Evolutionary conservation across 768 basidiomycete genomes (phyloP).

Genomic region (Mrakia hoshinonis): DNA sequence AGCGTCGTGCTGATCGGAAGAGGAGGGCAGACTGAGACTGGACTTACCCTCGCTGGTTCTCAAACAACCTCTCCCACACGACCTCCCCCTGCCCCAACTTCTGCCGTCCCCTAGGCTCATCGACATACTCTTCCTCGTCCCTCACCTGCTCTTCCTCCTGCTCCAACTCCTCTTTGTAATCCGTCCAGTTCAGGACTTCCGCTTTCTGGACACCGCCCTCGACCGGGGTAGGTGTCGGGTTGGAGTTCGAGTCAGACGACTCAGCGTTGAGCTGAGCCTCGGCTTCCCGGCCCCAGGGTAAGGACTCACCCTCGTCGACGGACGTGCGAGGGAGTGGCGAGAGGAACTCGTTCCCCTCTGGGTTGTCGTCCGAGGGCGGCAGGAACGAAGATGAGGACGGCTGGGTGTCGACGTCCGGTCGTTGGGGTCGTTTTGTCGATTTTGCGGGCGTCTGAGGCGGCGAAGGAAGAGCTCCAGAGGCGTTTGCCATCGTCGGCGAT

Average conservation of each 20-base stretch:
- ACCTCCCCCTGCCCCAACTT: constrained; percentile 8
- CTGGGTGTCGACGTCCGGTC: too few species aligned
- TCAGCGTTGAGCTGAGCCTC: not conserved
- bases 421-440: too few species aligned
- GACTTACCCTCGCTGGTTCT: constrained; percentile 26
- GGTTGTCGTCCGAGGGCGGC: not conserved
- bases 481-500: too few species aligned
- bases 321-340: not conserved
- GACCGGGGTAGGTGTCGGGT: not conserved
- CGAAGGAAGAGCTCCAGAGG: too few species aligned
- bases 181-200: not conserved
- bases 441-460: too few species aligned
- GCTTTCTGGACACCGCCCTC: not conserved
- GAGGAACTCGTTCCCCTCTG: not conserved
- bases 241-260: too few species aligned
- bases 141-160: not conserved
- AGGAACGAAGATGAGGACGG: too few species aligned
- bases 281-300: not conserved
- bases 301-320: not conserved
- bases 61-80: constrained; percentile 28
- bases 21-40: too few species aligned
- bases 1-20: not conserved
- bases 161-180: not conserved
- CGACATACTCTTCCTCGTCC: not conserved
- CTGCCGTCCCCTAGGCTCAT: too few species aligned